Conservation (phyloP, 2,329 filamentous ascomycete genomes). For the Grosmannia huntii region DNA sequence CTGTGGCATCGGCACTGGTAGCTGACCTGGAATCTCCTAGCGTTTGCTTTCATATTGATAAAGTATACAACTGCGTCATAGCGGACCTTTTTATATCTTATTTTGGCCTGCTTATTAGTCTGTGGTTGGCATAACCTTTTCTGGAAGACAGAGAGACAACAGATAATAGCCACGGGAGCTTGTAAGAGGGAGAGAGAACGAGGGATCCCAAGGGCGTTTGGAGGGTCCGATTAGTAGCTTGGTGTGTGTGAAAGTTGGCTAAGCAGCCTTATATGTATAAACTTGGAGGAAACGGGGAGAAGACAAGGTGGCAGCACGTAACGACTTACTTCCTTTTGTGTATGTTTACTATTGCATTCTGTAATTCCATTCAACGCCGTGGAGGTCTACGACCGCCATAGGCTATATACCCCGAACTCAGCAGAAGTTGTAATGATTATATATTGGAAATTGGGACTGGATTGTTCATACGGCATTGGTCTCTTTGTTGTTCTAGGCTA, state of each 20-base stretch:
- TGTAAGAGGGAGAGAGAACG: neutral
- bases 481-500: too few relatives aligned
- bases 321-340: neutral
- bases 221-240: neutral
- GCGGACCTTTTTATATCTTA: neutral
- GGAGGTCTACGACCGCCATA: neutral
- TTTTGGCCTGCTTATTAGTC: neutral
- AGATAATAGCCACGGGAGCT: neutral
- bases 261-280: neutral
- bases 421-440: too few relatives aligned
- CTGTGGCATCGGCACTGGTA: neutral
- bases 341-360: conserved; percentile 2
- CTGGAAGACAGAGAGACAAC: neutral
- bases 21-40: neutral
- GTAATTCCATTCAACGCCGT: neutral
- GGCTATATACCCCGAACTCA: neutral
- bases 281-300: neutral
- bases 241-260: neutral
- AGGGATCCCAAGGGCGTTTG: neutral
- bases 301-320: neutral
- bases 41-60: neutral
- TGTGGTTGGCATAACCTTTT: neutral
- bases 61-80: neutral
- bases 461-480: neutral
- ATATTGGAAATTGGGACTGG: too few relatives aligned